Conservation (phyloP, 2,329 filamentous ascomycete species). For the Ophiocordyceps camponoti-floridani region DNA sequence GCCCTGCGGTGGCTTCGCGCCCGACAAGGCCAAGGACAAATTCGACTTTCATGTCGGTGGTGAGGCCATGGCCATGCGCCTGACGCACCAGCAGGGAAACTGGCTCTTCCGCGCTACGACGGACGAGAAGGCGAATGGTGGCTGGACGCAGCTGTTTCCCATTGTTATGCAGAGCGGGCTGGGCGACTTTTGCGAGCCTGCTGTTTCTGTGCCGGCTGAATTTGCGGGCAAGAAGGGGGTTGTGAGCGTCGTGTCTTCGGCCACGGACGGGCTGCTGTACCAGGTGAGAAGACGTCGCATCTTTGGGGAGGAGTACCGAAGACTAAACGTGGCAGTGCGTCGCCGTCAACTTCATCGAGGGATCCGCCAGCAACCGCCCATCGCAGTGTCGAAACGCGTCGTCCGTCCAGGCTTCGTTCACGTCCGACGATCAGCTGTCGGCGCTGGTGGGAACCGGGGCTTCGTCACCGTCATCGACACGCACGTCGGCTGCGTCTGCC, state of each 20-base stretch:
- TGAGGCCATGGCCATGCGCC: slow-evolving; percentile 28
- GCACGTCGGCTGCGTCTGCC: neutral
- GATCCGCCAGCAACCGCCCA: slow-evolving; percentile 9
- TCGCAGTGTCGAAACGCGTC: slow-evolving; percentile 19
- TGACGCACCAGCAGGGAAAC: slow-evolving; percentile 31
- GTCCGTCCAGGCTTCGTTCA: slow-evolving; percentile 13
- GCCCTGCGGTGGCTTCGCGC: slow-evolving; percentile 37
- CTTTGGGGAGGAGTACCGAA: neutral
- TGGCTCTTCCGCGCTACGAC: slow-evolving; percentile 41
- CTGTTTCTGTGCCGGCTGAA: slow-evolving; percentile 26
- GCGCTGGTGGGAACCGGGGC: slow-evolving; percentile 10
- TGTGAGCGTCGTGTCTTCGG: slow-evolving; percentile 30
- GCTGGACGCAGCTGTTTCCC: slow-evolving; percentile 37
- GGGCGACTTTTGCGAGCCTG: slow-evolving; percentile 33
- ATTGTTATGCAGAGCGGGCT: slow-evolving; percentile 35
- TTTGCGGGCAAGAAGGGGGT: slow-evolving; percentile 37
- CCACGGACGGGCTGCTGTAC: slow-evolving; percentile 36
- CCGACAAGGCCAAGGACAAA: slow-evolving; percentile 22
- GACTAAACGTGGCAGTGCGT: slow-evolving; percentile 23
- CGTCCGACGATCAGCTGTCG: slow-evolving; percentile 14
- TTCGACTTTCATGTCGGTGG: slow-evolving; percentile 41
- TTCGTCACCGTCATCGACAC: neutral
- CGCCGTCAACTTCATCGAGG: slow-evolving; percentile 35
- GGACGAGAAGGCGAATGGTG: slow-evolving; percentile 24
- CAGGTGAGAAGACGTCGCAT: slow-evolving; percentile 22